Evolutionary conservation across 257 asterid species (phyloP), one percentile per base, ranked within the genome.

Genomic region (Lycium barbarum): DNA sequence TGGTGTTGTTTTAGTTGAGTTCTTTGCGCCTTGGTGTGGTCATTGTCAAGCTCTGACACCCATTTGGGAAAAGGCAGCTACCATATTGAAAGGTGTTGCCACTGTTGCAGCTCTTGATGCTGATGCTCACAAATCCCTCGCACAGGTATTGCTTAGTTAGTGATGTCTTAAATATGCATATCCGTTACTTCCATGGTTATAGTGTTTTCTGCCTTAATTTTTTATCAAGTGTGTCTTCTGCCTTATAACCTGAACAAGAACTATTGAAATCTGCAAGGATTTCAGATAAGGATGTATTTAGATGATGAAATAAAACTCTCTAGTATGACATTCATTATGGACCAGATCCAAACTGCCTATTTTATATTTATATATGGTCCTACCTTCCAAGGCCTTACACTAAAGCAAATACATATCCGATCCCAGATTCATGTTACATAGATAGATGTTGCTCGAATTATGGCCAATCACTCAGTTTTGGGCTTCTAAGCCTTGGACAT

Each of bases 11-110:
- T 86, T 95, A 2, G 99, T 97, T 62, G 99, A 97, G 90, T 95
- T 97, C 85, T 97, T 89, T 33, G 99, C 99, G 0, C 98, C 99
- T 43, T 95, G 98, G 98, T 96, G 99, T 85, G 99, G 99, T 49
- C 99, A 96, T 88, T 96, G 98, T 85, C 78, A 96, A 87, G 95
- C 98, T 8, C 87, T 96, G 83, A 95, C 99, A 13, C 98, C 98
- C 7, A 84, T 88, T 4, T 96, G 98, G 98, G 99, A 96, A 91
- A 96, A 94, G 90, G 94, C 95, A 14, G 99, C 99, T 63, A 85
- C 84, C 67, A 90, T 91, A 81, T 91, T 97, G 90, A 97, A 93
- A 93, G 99, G 99, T 12, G 97, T 96, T 2, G 98, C 90, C 18
- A 90, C 98, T 58, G 95, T 96, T 76, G 98, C 99, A 5, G 99